Evolutionary conservation across 306 rosid species (phyloP).

Genomic region (Sicyos baderoa): DNA sequence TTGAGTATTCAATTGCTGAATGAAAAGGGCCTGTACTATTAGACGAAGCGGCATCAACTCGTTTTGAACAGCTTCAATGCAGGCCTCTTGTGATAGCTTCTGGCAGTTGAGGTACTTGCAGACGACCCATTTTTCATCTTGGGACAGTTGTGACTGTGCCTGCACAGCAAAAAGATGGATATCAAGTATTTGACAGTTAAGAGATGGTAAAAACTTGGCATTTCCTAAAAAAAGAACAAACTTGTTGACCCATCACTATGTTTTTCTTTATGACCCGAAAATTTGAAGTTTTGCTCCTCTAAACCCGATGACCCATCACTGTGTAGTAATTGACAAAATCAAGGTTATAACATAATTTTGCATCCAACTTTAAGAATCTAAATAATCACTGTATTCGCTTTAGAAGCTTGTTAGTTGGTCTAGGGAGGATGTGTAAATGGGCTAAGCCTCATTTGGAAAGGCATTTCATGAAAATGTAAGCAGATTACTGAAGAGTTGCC

Average conservation of each 20-base stretch:
- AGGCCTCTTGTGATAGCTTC: constrained; percentile 64
- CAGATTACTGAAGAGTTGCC: background rate
- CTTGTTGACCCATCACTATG: background rate
- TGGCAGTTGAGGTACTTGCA: constrained; percentile 74
- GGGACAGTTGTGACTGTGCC: constrained; percentile 48
- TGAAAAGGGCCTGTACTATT: constrained; percentile 78
- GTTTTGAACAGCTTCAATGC: constrained; percentile 66
- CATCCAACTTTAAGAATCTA: background rate
- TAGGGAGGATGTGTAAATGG: background rate
- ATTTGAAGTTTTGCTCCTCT: too few species aligned
- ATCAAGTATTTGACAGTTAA: too few species aligned
- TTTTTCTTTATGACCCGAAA: too few species aligned
- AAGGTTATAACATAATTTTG: background rate
- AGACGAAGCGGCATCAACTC: constrained; percentile 79
- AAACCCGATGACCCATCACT: too few species aligned
- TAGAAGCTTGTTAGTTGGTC: background rate
- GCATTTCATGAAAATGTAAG: constrained; percentile 1
- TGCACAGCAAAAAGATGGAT: constrained; percentile 18
- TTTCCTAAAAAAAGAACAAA: background rate
- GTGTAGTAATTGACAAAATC: background rate
- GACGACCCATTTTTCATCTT: constrained; percentile 66
- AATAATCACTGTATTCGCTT: background rate
- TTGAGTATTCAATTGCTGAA: constrained; percentile 71
- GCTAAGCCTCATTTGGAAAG: background rate
- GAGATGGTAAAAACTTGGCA: too few species aligned